Base-by-base conservation (phyloP, 495 filamentous ascomycete genomes). In the Hypoxylon intermedium region DNA sequence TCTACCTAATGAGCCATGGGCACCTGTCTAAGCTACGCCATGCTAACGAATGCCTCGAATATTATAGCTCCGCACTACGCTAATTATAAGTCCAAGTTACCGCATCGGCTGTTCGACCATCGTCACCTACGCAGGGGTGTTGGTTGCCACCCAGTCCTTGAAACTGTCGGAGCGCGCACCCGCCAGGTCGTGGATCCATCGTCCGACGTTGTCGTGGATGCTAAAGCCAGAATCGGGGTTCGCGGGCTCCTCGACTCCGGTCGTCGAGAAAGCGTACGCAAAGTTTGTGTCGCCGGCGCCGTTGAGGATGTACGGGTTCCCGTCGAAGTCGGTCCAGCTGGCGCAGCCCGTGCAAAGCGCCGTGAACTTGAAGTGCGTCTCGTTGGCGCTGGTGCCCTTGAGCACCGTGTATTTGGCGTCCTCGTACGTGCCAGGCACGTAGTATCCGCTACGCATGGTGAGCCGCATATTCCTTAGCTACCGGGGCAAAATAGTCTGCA, bases 141-240 rank as follows among this genome's bases (percentile, higher is more conserved):
- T 70, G 9, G 67, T 56, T 36, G 60, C 38, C 45, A 68, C 57
- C 67, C 67, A 70, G 9, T 67, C 47, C 19, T 34, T 18, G 33
- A 70, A 70, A 36, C 68, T 41, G 24, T 67, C 67, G n/a, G 67
- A 70, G 46, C 67, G 50, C 6, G 67, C 64, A 0, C 56, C 60
- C 6, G 54, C 65, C 38, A 80, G 59, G 46, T 79, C 74, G 37
- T 69, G 76, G 4, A 75, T 67, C 46, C 75, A 78, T 48, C 77
- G 77, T 37, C 75, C 77, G 31, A 77, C 61, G 53, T 70, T 71
- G 52, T 77, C 74, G 62, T 80, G 77, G 65, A 80, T 79, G 53
- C 70, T 72, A 63, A 80, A 79, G 20, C 60, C 58, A 5, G 70
- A 65, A 12, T 69, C 65, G 6, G 53, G 43, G 50, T 71, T 71